These are phyloP conservation scores for Thalassiosira hispida DNA, from an alignment of 352 stramenopile species.

Conservation along the genomic window DNA sequence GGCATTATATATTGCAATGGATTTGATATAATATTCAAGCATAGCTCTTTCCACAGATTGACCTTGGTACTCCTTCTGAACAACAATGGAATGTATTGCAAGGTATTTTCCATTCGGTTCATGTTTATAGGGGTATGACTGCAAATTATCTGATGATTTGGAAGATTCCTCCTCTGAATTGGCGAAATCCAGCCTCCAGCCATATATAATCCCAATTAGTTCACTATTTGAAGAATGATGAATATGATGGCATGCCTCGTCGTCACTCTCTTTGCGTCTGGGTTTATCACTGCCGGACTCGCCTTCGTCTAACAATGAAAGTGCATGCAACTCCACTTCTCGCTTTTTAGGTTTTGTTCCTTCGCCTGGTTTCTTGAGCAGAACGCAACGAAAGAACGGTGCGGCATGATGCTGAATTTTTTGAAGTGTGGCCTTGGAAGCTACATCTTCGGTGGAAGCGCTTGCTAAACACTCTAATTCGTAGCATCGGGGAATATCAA, in stretches of 20 bases:
- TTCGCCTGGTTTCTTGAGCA: conserved; percentile 64
- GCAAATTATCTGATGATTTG: not conserved
- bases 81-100: conserved; percentile 89
- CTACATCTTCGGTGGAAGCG: conserved; percentile 85
- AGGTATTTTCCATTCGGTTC: conserved; percentile 82
- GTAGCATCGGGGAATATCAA: conserved; percentile 47
- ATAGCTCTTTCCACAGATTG: conserved; percentile 78
- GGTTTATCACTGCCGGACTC: not conserved
- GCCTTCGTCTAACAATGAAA: not conserved
- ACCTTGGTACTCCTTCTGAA: conserved; percentile 76
- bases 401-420: conserved; percentile 82
- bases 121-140: conserved; percentile 63
- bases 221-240: conserved; percentile 27
- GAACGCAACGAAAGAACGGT: conserved; percentile 62
- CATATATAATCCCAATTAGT: conserved; percentile 40
- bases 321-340: not conserved
- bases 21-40: conserved; percentile 85
- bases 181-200: too few relatives aligned
- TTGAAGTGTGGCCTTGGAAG: conserved; percentile 80
- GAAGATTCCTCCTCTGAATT: not conserved
- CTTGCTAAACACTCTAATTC: conserved; percentile 62
- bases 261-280: conserved; percentile 1
- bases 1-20: conserved; percentile 37
- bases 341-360: not conserved
- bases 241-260: conserved; percentile 42